Conservation (phyloP, 805 yeast species). For the Candida wancherniae region DNA sequence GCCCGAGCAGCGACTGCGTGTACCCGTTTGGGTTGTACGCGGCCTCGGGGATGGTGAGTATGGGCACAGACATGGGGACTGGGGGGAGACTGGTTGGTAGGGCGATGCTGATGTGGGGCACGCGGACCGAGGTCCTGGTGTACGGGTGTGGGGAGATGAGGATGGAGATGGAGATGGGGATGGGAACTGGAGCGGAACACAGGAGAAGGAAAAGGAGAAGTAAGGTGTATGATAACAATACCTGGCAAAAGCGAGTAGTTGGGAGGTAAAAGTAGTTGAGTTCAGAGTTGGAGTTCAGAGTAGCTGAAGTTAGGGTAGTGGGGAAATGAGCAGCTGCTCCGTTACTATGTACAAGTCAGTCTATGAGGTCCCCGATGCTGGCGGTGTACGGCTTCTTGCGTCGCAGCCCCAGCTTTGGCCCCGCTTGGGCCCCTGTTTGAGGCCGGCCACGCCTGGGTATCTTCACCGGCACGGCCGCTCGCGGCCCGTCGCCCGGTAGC, state of each 20-base stretch:
- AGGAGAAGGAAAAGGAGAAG: too few species aligned
- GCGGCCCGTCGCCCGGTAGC: constrained; percentile 6
- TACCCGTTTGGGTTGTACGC: constrained; percentile 33
- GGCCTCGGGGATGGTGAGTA: constrained; percentile 38
- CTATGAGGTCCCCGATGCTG: constrained; percentile 25
- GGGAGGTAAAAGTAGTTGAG: too few species aligned
- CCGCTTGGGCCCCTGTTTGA: too few species aligned
- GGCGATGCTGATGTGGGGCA: constrained; percentile 1
- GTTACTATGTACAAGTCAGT: constrained; percentile 14
- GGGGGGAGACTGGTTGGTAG: not conserved
- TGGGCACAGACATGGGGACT: constrained; percentile 27
- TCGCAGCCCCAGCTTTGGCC: constrained; percentile 1
- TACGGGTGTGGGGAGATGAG: too few species aligned
- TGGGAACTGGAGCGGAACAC: too few species aligned
- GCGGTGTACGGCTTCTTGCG: constrained; percentile 17
- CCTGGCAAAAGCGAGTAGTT: too few species aligned
- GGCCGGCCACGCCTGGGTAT: too few species aligned
- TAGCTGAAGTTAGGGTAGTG: too few species aligned
- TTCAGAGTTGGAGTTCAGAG: too few species aligned
- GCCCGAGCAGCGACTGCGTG: constrained; percentile 6
- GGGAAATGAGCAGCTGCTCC: too few species aligned
- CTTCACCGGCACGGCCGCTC: not conserved
- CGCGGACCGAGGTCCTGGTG: constrained; percentile 10
- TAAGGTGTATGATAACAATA: too few species aligned
- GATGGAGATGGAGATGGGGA: too few species aligned